Evolutionary conservation across 169 alveolate species (phyloP), one percentile per base, ranked within the genome.

Genomic region (Toxoplasma gondii): DNA sequence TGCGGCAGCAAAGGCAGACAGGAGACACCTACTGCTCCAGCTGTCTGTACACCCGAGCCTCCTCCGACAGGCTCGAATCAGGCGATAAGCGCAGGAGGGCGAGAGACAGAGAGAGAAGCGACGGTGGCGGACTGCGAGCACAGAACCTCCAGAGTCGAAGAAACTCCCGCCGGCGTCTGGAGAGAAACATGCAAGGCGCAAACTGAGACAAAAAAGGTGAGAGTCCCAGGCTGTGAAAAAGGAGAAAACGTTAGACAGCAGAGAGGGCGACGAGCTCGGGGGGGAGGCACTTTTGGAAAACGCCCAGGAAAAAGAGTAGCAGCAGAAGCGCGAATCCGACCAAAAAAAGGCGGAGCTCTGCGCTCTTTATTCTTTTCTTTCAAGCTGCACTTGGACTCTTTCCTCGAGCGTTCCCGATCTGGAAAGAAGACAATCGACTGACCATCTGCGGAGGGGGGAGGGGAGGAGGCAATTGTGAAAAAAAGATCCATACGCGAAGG

Each of bases 111-210:
- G 86, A 19, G n/a, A 78, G 49, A 78, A 31, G 49, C 19, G 86
- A 78, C 22, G 86, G 86, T 9, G 86, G 86, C 4, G 9, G 1
- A 1, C 22, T n/a, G 29, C 9, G 45, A 10, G 39, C 86, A 19
- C 86, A 78, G 39, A 38, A 36, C 9, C 86, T 41, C 86, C 86
- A 78, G 39, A 78, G 86, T 1, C 86, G 86, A 78, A 78, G 45
- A 16, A 36, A 78, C 86, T 78, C 86, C 29, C 45, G 39, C 27
- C 86, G 39, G 27, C 86, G 39, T n/a, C 86, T 78, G 45, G n/a
- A 78, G 19, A 17, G 29, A 31, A 36, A 78, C 44, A 78, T 0
- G 2, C 16, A 16, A 27, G 4, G n/a, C 5, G 39, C n/a, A 36
- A 17, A 10, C 39, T 10, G 43, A 78, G 27, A 64, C 17, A 78